Evolutionary conservation across 108 stramenopile genomes (phyloP).

Genomic region (Cyclostephanos invisitatus): DNA sequence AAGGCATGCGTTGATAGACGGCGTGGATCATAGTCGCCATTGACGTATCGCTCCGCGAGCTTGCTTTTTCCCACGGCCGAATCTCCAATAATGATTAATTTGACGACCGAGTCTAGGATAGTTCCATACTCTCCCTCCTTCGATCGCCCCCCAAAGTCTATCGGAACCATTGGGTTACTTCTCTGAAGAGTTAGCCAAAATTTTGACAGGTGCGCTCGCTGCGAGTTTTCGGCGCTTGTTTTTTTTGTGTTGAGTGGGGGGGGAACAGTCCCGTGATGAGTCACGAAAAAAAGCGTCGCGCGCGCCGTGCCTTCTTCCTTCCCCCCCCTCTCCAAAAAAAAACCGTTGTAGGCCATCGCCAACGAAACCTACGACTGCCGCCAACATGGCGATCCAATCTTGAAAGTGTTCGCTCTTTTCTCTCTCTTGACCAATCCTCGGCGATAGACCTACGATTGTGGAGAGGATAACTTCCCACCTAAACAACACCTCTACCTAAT

Average conservation of each 20-base stretch:
- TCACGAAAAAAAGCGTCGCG: not conserved
- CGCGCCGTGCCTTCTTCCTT: not conserved
- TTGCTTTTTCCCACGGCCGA: constrained; percentile 89
- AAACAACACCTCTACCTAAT: no score
- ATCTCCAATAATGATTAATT: constrained; percentile 84
- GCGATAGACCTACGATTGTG: no score
- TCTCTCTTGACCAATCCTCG: no score
- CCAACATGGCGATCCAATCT: not conserved
- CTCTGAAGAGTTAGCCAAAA: no score
- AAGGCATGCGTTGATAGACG: constrained; percentile 86
- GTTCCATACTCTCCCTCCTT: not conserved
- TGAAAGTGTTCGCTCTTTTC: no score
- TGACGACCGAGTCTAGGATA: constrained; percentile 42
- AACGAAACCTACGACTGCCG: not conserved
- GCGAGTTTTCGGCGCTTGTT: no score
- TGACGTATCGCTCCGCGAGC: constrained; percentile 78
- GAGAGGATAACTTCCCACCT: no score
- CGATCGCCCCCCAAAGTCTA: not conserved
- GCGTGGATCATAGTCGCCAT: constrained; percentile 82
- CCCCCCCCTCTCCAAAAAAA: not conserved
- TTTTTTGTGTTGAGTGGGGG: no score
- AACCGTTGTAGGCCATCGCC: not conserved
- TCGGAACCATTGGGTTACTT: not conserved
- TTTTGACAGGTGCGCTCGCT: not conserved
- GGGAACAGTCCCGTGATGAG: not conserved